Evolutionary conservation across 2,329 filamentous ascomycete genomes (phyloP).

Genomic region (Monosporascus ibericus): DNA sequence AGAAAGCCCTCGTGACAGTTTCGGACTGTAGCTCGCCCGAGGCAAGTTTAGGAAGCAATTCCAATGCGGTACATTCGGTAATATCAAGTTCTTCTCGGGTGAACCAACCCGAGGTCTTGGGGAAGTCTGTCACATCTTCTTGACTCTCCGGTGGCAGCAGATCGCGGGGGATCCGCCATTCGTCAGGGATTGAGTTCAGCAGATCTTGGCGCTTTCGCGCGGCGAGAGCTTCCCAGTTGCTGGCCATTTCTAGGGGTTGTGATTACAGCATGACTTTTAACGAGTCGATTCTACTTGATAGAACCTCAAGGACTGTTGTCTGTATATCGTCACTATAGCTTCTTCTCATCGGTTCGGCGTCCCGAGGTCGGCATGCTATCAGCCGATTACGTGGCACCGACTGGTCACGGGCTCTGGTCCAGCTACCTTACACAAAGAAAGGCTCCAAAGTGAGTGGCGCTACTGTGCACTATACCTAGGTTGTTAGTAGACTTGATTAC

Average conservation of each 20-base stretch:
- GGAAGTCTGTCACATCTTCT: constrained; percentile 51
- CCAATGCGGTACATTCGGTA: constrained; percentile 26
- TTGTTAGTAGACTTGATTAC: no score
- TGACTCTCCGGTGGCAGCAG: constrained; percentile 48
- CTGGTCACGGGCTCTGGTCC: no score
- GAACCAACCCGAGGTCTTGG: constrained; percentile 54
- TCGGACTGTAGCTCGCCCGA: constrained; percentile 30
- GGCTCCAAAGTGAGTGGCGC: no score
- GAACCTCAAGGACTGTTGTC: no score
- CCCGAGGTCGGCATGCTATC: no score
- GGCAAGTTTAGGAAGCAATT: constrained; percentile 29
- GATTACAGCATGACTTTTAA: neutral
- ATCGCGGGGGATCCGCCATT: constrained; percentile 50
- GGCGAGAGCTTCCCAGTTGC: constrained; percentile 35
- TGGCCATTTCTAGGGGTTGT: constrained; percentile 11
- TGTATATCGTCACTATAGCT: no score
- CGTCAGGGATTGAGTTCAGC: constrained; percentile 44
- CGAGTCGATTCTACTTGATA: neutral
- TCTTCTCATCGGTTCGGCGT: no score
- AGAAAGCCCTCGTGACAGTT: constrained; percentile 30
- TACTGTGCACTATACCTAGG: no score
- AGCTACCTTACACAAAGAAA: no score
- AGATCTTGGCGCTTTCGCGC: constrained; percentile 38
- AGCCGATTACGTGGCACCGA: no score
- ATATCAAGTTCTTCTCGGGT: constrained; percentile 35